Base-by-base conservation (phyloP, 2,329 filamentous ascomycete genomes). In the Aspergillus sp. region DNA sequence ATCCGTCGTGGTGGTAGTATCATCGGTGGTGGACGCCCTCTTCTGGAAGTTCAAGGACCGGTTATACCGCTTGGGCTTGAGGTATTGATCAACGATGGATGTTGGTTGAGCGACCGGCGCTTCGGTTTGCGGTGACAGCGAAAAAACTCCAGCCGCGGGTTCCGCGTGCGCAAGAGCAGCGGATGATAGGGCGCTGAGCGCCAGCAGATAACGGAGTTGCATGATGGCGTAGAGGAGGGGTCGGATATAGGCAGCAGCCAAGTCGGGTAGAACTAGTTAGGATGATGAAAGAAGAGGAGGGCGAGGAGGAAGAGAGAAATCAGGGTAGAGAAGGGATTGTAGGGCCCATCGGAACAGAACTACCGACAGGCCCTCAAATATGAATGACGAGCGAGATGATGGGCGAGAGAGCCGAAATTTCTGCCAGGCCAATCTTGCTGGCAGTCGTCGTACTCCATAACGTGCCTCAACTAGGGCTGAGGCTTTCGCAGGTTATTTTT, bases 401-500 rank as follows among this genome's bases (percentile, higher is more conserved):
- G 38, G 45, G 36, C 9, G 28, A 30, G 39, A 55, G 21, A 28
- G 13, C 45, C 43, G 39, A 55, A 55, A 45, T 36, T 17, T 55
- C 53, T 55, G 53, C 53, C 39, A 13, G 8, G 19, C 19, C 17
- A n/a, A 19, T 12, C 17, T 45, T 45, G 53, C 19, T 43, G 17
- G 25, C 28, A 17, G 53, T 55, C 52, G 52, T 55, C 53, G 53
- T 55, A 55, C 32, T 36, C 32, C 32, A 36, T 36, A 36, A 13
- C 39, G 53, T 47, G 53, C 39, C 39, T 45, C 39, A 36, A 55
- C 53, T 55, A 55, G 53, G 53, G 53, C 53, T 55, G 53, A 55
- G 53, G 53, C 53, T 55, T 45, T 19, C 39, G 25, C 25, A 43
- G 45, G 17, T 55, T 55, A 55, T 55, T 55, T 47, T 55, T 43